Evolutionary conservation across 495 filamentous ascomycete species (phyloP), one percentile per base, ranked within the genome.

Genomic region (Penicillium canariense): DNA sequence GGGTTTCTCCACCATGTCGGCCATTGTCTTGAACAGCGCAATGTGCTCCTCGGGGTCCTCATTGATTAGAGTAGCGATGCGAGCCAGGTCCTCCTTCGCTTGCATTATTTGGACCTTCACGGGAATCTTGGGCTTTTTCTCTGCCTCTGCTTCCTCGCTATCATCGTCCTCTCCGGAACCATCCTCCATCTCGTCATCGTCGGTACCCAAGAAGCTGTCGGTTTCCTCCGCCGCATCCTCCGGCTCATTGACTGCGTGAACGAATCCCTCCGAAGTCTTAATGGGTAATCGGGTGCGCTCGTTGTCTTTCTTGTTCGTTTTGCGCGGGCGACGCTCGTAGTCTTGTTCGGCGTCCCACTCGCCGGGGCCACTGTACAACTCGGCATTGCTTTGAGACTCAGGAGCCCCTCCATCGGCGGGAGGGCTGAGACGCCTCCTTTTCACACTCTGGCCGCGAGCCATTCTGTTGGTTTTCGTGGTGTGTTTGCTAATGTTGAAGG

Each of bases 41-140:
- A 85, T 80, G 68, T 97, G 83, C 65, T 96, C 93, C 62, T 98
- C 95, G 10, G 94, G 94, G 50, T 93, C 87, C 66, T 97, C 92
- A 60, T 95, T 96, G 60, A 98, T 79, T 48, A 85, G 71, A 8
- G 78, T 79, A 14, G 92, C 94, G 46, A 95, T 81, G 60, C 84
- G 84, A 11, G 94, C 93, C 25, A 98, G 69, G 62, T 97, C 91
- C 65, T 97, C 94, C 72, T 97, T 96, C 18, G 91, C 91, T 55
- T 88, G 83, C 11, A 88, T 47, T 18, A 97, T 86, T 62, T 96
- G 89, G 61, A 92, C 79, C 50, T 84, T 84, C 56, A 85, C 73
- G 3, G 90, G 82, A 25, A 90, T 76, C 62, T 81, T 81, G 39
- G 86, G 83, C 53, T 76, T 74, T 53, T 83, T 72, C 44, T 72